Evolutionary conservation across 2,329 filamentous ascomycete genomes (phyloP), one percentile per base, ranked within the genome.

Genomic region (Xylaria sp.): DNA sequence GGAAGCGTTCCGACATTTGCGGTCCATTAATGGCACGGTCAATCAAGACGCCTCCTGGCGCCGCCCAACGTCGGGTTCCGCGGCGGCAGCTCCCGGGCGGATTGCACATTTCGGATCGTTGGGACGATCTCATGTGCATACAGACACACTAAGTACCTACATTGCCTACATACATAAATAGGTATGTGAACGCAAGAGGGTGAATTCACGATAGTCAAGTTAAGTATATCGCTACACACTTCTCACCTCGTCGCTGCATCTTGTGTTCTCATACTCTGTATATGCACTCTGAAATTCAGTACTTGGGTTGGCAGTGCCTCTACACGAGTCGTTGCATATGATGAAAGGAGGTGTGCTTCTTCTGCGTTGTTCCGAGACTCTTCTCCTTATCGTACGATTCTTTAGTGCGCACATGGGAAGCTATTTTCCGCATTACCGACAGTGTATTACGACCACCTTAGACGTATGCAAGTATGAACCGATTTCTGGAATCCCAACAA

Each of bases 401-500:
- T 45, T 63, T 60, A 55, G 55, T 63, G 53, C 57, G 51, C 49
- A 51, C 50, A 59, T 64, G 51, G 47, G 25, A 58, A 57, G 35
- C 9, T 59, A 53, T 57, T 37, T 49, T 64, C 61, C 51, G 61
- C 51, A 38, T 53, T 52, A 31, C 49, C 56, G 43, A 42, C 43
- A 46, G 37, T 57, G 54, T 65, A 53, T 57, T 55, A 54, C 59
- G n/a, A 14, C 50, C 23, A 38, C 40, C 53, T 51, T 53, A 45
- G 46, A 42, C 59, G 54, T 60, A 67, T 67, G 65, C 65, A 65
- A 63, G 53, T 50, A 67, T 67, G 62, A 65, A 63, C 59, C 65
- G 51, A 67, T 65, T 57, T 60, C 42, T 28, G 15, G 37, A n/a
- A 46, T 52, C 37, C 55, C 40, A 59, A 40, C 60, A 43, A 60